phyloP scores from a whole-genome alignment of 1,139 yeast species.

The Lodderomyces parapsilosis region DNA sequence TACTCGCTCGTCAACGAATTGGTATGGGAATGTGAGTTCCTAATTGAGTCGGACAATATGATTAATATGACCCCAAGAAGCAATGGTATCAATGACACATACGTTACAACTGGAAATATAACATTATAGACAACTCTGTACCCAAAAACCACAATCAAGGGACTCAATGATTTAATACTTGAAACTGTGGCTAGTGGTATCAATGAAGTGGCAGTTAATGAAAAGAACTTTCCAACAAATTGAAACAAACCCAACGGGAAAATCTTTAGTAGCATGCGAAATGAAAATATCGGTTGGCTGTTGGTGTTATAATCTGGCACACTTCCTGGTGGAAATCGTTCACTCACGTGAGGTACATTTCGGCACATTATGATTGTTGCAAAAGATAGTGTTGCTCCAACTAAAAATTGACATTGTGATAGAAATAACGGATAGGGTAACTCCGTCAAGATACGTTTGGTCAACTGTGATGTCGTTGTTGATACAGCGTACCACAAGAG shows the following conservation, averaged over 20 bases:
- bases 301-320: constrained; percentile 24
- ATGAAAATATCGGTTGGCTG: constrained; percentile 21
- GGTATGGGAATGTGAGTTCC: constrained; percentile 8
- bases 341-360: constrained; percentile 19
- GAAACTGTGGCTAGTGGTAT: constrained; percentile 42
- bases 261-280: constrained; percentile 25
- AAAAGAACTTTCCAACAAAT: constrained; percentile 36
- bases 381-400: constrained; percentile 35
- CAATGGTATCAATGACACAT: constrained; percentile 36
- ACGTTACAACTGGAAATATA: constrained; percentile 33
- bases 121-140: constrained; percentile 34
- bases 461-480: constrained; percentile 48
- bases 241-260: constrained; percentile 42
- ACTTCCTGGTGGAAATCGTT: constrained; percentile 31
- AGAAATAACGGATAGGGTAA: constrained; percentile 50
- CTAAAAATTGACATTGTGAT: constrained; percentile 48
- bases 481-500: constrained; percentile 47
- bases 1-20: constrained; percentile 14
- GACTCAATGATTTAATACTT: constrained; percentile 41
- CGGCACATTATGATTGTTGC: constrained; percentile 21
- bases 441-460: constrained; percentile 40
- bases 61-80: constrained; percentile 39
- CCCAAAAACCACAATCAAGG: constrained; percentile 36
- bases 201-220: constrained; percentile 38
- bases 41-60: constrained; percentile 28